Percentiles rank a stretch among this genome's conserved stretches.
Conservation (phyloP, 2,329 filamentous ascomycete species). For the Fonsecaea monophora region DNA sequence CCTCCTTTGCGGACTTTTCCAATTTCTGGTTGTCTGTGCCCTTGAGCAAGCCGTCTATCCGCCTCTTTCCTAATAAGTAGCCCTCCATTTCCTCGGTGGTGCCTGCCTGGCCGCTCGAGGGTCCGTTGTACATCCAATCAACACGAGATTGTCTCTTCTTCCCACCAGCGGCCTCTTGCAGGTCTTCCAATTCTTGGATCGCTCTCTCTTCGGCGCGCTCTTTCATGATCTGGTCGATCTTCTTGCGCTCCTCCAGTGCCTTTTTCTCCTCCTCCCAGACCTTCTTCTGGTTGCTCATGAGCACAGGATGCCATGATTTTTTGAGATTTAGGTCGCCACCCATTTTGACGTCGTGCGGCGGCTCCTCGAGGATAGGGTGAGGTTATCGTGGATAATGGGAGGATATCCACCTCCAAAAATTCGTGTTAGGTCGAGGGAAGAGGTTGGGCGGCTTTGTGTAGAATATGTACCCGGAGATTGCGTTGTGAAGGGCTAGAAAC, state of each 20-base stretch:
- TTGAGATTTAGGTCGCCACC: slow-evolving; percentile 84
- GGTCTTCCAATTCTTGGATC: slow-evolving; percentile 86
- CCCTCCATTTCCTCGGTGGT: slow-evolving; percentile 89
- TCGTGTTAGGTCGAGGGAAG: neutral
- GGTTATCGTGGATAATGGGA: neutral
- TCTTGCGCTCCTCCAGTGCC: slow-evolving; percentile 92
- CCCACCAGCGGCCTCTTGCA: slow-evolving; percentile 88
- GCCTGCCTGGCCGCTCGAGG: slow-evolving; percentile 75
- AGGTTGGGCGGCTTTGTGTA: neutral
- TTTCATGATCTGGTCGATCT: slow-evolving; percentile 86
- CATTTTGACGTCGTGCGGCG: slow-evolving; percentile 63
- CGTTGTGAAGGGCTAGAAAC: neutral
- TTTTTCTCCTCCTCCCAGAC: slow-evolving; percentile 93
- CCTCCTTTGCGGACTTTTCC: slow-evolving; percentile 73
- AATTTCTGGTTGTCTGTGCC: slow-evolving; percentile 80
- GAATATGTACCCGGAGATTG: neutral
- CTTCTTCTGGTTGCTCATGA: slow-evolving; percentile 86
- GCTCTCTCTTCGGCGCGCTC: slow-evolving; percentile 93
- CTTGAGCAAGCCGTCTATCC: slow-evolving; percentile 86
- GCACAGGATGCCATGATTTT: slow-evolving; percentile 86
- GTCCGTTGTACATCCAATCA: slow-evolving; percentile 98
- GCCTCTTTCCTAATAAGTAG: slow-evolving; percentile 88
- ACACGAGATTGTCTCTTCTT: slow-evolving; percentile 80
- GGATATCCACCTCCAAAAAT: neutral
- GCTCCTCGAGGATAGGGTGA: neutral